These are phyloP conservation scores for Mycosphaerella sp. DNA, from an alignment of 2,329 filamentous ascomycete species.

Conservation along the genomic window DNA sequence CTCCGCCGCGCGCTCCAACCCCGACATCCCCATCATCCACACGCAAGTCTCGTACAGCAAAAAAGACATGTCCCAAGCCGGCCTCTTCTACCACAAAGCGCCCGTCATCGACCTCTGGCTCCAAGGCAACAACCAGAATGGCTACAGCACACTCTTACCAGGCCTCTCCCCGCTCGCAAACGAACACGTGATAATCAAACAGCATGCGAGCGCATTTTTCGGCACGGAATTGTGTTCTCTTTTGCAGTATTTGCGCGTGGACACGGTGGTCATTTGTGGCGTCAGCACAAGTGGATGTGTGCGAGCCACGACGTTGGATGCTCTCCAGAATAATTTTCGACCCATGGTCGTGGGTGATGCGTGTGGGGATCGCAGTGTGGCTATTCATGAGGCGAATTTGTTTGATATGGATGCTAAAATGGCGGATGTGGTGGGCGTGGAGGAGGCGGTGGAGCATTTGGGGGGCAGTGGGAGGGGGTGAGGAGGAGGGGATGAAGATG, in stretches of 20 bases:
- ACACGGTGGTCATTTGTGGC: conserved; percentile 25
- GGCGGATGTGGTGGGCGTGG: conserved; percentile 23
- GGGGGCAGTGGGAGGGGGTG: conserved; percentile 1
- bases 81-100: conserved; percentile 22
- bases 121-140: conserved; percentile 13
- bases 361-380: conserved; percentile 22
- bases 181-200: conserved; percentile 22
- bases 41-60: conserved; percentile 22
- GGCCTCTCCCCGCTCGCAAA: conserved; percentile 17
- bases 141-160: conserved; percentile 11
- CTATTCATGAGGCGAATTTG: conserved; percentile 25
- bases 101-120: conserved; percentile 17
- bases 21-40: conserved; percentile 17
- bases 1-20: conserved; percentile 10
- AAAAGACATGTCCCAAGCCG: conserved; percentile 21
- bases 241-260: conserved; percentile 17
- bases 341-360: conserved; percentile 24
- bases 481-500: background rate
- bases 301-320: conserved; percentile 23
- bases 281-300: conserved; percentile 25
- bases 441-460: conserved; percentile 19
- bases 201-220: conserved; percentile 23
- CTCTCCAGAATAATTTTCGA: conserved; percentile 21
- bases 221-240: conserved; percentile 19
- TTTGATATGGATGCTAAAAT: conserved; percentile 28